phyloP scores from a whole-genome alignment of 23 red algal species.

The Gracilaria caudata region DNA sequence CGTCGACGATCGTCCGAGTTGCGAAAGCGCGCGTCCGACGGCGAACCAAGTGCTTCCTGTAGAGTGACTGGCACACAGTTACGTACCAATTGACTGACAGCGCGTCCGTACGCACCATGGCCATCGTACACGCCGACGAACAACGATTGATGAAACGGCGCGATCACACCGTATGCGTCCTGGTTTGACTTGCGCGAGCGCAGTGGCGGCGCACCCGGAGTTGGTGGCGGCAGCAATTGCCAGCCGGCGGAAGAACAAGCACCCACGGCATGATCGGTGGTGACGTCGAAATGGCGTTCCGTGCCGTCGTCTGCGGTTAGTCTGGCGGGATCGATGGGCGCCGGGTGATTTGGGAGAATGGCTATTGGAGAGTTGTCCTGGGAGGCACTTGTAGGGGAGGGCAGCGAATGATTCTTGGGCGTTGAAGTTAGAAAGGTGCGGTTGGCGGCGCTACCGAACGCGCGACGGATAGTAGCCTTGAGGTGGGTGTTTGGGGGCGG shows the following conservation, averaged over 20 bases:
- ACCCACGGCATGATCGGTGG: conserved; percentile 41
- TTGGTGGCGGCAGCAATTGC: conserved; percentile 29
- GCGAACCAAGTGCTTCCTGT: not conserved
- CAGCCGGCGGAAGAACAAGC: conserved; percentile 72
- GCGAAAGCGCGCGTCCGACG: not conserved
- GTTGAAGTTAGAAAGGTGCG: conserved; percentile 48
- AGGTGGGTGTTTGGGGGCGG: not conserved
- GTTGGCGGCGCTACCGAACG: conserved; percentile 28
- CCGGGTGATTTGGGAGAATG: not conserved
- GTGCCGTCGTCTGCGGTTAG: conserved; percentile 21
- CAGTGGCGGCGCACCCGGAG: not conserved
- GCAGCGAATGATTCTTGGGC: not conserved
- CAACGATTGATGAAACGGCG: conserved; percentile 32
- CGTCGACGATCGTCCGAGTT: conserved; percentile 12
- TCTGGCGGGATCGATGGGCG: not conserved
- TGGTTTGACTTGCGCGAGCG: conserved; percentile 63
- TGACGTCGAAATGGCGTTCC: conserved; percentile 23
- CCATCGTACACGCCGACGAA: conserved; percentile 75
- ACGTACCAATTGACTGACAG: conserved; percentile 38
- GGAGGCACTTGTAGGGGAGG: not conserved
- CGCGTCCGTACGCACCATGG: conserved; percentile 70
- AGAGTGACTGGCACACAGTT: conserved; percentile 30
- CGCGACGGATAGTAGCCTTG: conserved; percentile 17
- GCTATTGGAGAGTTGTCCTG: not conserved
- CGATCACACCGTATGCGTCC: conserved; percentile 49